These are phyloP conservation scores for Geotrichum histeridarum DNA, from an alignment of 1,139 yeast genomes.

Conservation along the genomic window DNA sequence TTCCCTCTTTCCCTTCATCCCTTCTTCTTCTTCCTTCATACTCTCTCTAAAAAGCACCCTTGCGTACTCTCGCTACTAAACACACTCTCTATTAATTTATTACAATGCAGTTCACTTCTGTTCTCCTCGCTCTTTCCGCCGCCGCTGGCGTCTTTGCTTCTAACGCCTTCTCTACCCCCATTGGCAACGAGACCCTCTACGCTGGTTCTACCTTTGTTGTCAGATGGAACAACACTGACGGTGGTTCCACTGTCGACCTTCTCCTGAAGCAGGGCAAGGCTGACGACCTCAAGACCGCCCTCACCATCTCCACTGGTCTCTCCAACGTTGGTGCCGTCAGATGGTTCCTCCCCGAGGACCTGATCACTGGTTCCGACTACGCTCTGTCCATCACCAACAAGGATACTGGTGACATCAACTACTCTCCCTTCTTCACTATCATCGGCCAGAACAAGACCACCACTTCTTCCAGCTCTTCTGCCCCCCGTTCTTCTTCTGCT, in stretches of 20 bases:
- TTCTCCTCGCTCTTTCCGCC: constrained; percentile 22
- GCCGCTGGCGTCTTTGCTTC: constrained; percentile 21
- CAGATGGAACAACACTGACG: constrained; percentile 36
- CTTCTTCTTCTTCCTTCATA: background rate
- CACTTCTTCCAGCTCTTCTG: constrained; percentile 23
- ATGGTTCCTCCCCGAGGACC: constrained; percentile 37
- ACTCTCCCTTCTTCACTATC: constrained; percentile 37
- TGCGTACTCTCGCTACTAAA: background rate
- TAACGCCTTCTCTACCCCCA: constrained; percentile 36
- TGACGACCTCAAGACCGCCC: constrained; percentile 32
- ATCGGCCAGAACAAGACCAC: constrained; percentile 22
- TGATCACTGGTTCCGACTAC: constrained; percentile 34
- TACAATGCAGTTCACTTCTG: constrained; percentile 21
- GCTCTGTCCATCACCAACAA: constrained; percentile 34
- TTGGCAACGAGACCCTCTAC: constrained; percentile 28
- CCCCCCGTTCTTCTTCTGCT: constrained; percentile 17
- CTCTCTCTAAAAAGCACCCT: background rate
- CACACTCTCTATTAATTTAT: background rate
- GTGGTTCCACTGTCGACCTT: constrained; percentile 35
- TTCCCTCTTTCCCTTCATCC: background rate
- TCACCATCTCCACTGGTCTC: constrained; percentile 35
- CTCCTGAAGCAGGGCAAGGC: constrained; percentile 35
- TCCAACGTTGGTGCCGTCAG: constrained; percentile 39
- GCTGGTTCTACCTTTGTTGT: constrained; percentile 36
- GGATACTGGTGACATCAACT: constrained; percentile 34